phyloP scores from a whole-genome alignment of 1,284 basidiomycete species.

The Marasmius tenuissimus region DNA sequence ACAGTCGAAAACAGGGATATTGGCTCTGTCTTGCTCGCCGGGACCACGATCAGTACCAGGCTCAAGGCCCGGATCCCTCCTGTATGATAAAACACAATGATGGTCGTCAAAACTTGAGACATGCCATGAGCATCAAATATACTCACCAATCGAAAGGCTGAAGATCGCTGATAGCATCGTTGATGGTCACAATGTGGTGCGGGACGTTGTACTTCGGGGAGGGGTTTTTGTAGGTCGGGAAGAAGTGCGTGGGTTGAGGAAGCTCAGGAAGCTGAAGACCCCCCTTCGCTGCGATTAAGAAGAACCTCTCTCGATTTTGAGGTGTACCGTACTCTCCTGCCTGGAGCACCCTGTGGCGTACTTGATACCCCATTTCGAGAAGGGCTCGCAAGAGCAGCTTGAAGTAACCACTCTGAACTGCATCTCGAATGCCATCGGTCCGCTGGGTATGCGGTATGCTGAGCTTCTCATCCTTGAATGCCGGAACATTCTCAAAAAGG shows the following conservation, averaged over 20 bases:
- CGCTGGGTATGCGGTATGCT: conserved; percentile 45
- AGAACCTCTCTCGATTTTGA: conserved; percentile 68
- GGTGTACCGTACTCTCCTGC: conserved; percentile 75
- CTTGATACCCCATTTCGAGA: conserved; percentile 71
- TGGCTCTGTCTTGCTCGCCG: background rate
- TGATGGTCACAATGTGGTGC: conserved; percentile 54
- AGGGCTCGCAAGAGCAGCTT: conserved; percentile 62
- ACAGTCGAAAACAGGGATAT: background rate
- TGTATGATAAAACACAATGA: conserved; percentile 17
- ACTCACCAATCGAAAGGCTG: conserved; percentile 68
- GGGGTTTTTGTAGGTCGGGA: conserved; percentile 24
- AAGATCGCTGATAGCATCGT: conserved; percentile 70
- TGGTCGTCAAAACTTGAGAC: background rate
- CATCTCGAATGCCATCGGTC: conserved; percentile 50
- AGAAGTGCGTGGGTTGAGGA: conserved; percentile 64
- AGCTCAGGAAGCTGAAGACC: conserved; percentile 55
- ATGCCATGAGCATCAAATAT: background rate
- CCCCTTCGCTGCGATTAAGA: conserved; percentile 60
- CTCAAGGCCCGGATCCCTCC: conserved; percentile 38
- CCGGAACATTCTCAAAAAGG: conserved; percentile 73
- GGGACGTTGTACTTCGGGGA: conserved; percentile 54
- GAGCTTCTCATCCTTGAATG: conserved; percentile 61
- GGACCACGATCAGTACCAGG: background rate
- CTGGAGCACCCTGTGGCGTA: conserved; percentile 61
- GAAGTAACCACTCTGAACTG: conserved; percentile 65